These are phyloP conservation scores for Chlorella variabilis DNA, from an alignment of 163 green algal genomes.

Conservation along the genomic window DNA sequence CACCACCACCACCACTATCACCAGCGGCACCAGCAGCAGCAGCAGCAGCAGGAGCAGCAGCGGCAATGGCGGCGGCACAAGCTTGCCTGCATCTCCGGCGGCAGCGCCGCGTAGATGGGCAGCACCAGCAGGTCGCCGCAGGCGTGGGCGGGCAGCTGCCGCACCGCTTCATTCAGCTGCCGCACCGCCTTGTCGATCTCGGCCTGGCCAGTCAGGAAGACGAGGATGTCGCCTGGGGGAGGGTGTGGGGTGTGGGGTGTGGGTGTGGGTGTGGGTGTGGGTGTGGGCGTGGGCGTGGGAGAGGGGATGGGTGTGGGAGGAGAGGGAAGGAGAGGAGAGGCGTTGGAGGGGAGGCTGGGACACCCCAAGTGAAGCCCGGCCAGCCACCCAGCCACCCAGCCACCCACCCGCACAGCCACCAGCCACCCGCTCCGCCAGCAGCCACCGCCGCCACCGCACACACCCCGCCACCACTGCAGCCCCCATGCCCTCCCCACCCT, in stretches of 20 bases:
- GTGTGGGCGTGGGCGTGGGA: too few species aligned
- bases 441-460: not conserved
- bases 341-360: not conserved
- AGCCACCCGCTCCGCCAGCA: not conserved
- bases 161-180: constrained; percentile 45
- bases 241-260: not conserved
- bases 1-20: too few species aligned
- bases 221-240: constrained; percentile 86
- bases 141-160: constrained; percentile 52
- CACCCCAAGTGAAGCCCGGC: too few species aligned
- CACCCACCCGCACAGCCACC: too few species aligned
- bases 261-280: too few species aligned
- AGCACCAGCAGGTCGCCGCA: constrained; percentile 77
- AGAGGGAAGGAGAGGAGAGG: too few species aligned
- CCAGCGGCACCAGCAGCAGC: too few species aligned
- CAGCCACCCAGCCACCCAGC: too few species aligned
- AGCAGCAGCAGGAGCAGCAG: too few species aligned
- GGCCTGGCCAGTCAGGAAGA: constrained; percentile 95
- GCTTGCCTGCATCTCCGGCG: constrained; percentile 80
- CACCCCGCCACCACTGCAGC: not conserved
- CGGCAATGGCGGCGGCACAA: too few species aligned
- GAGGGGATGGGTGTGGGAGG: too few species aligned
- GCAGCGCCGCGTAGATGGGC: constrained; percentile 80
- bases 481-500: constrained; percentile 36
- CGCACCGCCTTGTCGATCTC: constrained; percentile 88